A percentile compares a stretch with the other conserved stretches of the same genome.
These are phyloP conservation scores for Biscutella auriculata DNA, from an alignment of 441 rosid genomes.

Conservation along the genomic window DNA sequence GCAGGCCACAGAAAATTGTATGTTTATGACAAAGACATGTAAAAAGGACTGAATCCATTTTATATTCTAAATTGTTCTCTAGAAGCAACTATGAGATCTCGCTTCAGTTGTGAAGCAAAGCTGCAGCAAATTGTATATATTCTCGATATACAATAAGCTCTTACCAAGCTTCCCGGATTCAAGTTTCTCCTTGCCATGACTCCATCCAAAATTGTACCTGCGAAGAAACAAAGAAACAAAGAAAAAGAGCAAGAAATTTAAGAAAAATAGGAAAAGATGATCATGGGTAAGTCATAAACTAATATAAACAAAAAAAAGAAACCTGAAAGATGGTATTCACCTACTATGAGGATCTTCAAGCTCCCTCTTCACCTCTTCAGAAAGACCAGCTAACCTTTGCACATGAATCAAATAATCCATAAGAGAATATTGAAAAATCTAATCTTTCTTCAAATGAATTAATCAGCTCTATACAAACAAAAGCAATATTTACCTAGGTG, in stretches of 20 bases:
- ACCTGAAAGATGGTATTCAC: constrained; percentile 21
- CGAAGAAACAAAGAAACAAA: not conserved
- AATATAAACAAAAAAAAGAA: not conserved
- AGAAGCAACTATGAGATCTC: not conserved
- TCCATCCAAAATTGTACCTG: constrained; percentile 95
- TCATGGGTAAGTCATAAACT: not conserved
- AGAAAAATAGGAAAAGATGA: not conserved
- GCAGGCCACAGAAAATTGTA: not conserved
- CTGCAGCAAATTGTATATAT: no score
- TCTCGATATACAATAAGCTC: constrained; percentile 7
- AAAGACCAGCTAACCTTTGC: constrained; percentile 64
- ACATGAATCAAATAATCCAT: not conserved
- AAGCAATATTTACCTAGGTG: constrained; percentile 41
- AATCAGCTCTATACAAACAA: not conserved
- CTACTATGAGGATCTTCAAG: constrained; percentile 87
- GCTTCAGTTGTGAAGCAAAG: not conserved
- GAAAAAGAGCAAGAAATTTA: not conserved
- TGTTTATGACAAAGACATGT: not conserved
- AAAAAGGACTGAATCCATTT: not conserved
- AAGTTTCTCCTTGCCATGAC: constrained; percentile 91
- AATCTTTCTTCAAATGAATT: not conserved
- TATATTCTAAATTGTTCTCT: not conserved
- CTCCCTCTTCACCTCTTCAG: constrained; percentile 66
- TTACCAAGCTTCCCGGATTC: constrained; percentile 88
- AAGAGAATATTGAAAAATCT: not conserved